phyloP scores from a whole-genome alignment of 805 yeast species.

The Kuraishia floccosa region DNA sequence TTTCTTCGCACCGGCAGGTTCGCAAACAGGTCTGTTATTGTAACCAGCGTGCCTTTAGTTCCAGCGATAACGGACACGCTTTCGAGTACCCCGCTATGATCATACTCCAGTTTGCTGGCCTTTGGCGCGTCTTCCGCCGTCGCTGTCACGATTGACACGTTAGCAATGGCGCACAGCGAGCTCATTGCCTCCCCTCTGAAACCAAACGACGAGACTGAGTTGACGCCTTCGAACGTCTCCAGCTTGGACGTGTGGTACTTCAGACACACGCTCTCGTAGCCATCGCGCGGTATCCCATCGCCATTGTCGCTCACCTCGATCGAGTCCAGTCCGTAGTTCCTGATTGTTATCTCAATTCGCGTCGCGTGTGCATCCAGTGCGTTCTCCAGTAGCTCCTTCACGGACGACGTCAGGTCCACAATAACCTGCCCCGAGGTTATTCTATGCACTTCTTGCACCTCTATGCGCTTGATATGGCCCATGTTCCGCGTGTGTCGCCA shows the following conservation, averaged over 20 bases:
- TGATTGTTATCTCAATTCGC: slow-evolving; percentile 55
- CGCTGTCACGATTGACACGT: slow-evolving; percentile 39
- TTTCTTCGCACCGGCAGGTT: slow-evolving; percentile 74
- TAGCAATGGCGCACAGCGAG: slow-evolving; percentile 49
- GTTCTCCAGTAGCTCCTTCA: slow-evolving; percentile 83
- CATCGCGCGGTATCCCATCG: slow-evolving; percentile 41
- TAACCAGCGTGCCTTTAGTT: slow-evolving; percentile 58
- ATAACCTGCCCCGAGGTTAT: slow-evolving; percentile 94
- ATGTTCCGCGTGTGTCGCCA: not conserved
- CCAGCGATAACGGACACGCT: slow-evolving; percentile 30
- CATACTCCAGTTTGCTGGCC: slow-evolving; percentile 46
- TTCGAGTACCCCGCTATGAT: slow-evolving; percentile 38
- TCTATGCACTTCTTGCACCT: slow-evolving; percentile 45
- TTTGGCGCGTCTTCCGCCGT: slow-evolving; percentile 35
- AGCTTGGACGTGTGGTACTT: slow-evolving; percentile 66
- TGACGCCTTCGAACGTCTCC: slow-evolving; percentile 39
- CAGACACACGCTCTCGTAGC: slow-evolving; percentile 41
- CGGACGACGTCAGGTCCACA: slow-evolving; percentile 61
- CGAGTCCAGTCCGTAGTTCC: slow-evolving; percentile 62
- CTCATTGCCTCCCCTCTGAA: slow-evolving; percentile 78
- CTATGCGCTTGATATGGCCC: not conserved
- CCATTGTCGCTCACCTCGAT: slow-evolving; percentile 67
- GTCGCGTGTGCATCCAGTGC: slow-evolving; percentile 70
- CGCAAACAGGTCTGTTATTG: slow-evolving; percentile 47
- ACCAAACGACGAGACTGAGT: slow-evolving; percentile 44